Base-by-base conservation (phyloP, 139 green algal genomes). In the Chlorella sp. region DNA sequence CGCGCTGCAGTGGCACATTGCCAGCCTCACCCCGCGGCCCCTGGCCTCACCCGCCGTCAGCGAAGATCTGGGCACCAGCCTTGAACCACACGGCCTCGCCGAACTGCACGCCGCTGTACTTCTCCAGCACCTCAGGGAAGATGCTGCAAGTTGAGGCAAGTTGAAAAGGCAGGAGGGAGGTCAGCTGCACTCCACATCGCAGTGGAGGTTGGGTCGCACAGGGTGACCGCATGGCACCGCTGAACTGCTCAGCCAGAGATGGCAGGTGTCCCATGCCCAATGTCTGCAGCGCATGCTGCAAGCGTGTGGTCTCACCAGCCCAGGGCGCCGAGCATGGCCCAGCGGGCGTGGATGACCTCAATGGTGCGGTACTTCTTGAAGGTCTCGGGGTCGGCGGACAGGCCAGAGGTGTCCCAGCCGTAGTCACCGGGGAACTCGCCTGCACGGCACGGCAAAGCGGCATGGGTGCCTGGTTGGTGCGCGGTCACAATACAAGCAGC, bases 391-490 rank as follows among this genome's bases (percentile, higher is more conserved):
- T 99, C 96, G 70, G 96, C 95, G 36, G 96, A 99, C 87, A 99
- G 94, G 83, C 96, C 96, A 84, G 95, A 96, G 73, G 96, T 98
- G 94, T 99, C 96, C 96, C 96, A 99, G 89, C 96, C 96, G 88
- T 98, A 98, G 96, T 98, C 96, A 87, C 96, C 96, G 79, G 96
- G 91, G 94, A 95, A 93, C 84, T 91, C 88, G 47, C 88, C 72
- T 56, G 38, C 65, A 21, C 30, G 21, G 64, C 28, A 15, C 28
- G 9, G 64, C 28, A 38, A 55, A 11, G 7, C 44, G 11, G 44
- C 7, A 7, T 7, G 44, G 44, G 7, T 55, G 44, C 44, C 44
- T 7, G 44, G 44, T 55, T 55, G 11, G 44, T 11, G 7, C 7
- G 7, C 44, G 44, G 44, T 55, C 44, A 11, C 44, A 7, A 55